Evolutionary conservation across 495 filamentous ascomycete species (phyloP).

Genomic region (Penicillium tannophilum): DNA sequence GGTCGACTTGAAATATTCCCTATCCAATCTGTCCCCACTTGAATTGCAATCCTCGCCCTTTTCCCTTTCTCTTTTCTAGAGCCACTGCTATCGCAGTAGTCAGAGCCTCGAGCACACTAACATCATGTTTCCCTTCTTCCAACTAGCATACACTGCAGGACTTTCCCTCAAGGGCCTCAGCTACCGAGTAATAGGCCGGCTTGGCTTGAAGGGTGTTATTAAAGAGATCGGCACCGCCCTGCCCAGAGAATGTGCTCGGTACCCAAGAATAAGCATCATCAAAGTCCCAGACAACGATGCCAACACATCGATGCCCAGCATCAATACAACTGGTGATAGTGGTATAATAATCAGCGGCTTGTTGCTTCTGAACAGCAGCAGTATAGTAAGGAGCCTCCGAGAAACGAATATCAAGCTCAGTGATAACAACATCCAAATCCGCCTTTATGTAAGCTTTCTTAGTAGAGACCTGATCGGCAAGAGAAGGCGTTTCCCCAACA

Average conservation of each 20-base stretch:
- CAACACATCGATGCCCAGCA: constrained; percentile 56
- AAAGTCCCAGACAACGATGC: constrained; percentile 62
- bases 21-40: too few species aligned
- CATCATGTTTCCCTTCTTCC: too few species aligned
- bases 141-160: constrained; percentile 14
- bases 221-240: constrained; percentile 47
- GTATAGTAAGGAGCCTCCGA: constrained; percentile 28
- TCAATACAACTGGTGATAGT: constrained; percentile 54
- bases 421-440: constrained; percentile 61
- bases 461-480: constrained; percentile 35
- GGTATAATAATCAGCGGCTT: constrained; percentile 55
- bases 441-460: constrained; percentile 48
- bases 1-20: too few species aligned
- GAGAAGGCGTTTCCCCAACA: constrained; percentile 49
- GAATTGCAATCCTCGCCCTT: too few species aligned
- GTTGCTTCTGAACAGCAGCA: constrained; percentile 44
- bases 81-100: too few species aligned
- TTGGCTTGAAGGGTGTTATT: constrained; percentile 51
- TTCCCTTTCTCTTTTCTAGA: too few species aligned
- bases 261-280: constrained; percentile 59
- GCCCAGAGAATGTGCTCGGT: constrained; percentile 46
- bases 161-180: constrained; percentile 21
- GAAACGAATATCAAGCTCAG: constrained; percentile 63
- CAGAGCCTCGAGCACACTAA: too few species aligned
- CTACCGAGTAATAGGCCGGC: constrained; percentile 47